phyloP scores from a whole-genome alignment of 345 rosid genomes.

The Populus euphratica region DNA sequence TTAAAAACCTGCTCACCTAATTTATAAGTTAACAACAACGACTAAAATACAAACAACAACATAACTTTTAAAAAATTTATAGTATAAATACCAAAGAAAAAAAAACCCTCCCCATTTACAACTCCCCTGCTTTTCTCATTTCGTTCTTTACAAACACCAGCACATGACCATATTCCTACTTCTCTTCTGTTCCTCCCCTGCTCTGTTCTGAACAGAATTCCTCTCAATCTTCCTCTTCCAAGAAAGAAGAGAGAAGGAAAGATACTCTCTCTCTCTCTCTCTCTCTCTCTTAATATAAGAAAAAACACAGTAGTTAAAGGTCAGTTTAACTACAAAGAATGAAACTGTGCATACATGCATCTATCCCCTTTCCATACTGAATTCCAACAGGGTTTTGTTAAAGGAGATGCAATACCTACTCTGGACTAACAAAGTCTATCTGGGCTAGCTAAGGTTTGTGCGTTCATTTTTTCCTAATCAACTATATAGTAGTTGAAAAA shows the following conservation, averaged over 20 bases:
- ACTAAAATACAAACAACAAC: not conserved
- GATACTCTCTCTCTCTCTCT: not conserved
- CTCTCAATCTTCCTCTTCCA: not conserved
- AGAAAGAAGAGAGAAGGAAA: not conserved
- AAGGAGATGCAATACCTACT: not conserved
- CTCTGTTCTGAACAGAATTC: not conserved
- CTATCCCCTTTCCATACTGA: not conserved
- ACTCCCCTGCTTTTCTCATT: not conserved
- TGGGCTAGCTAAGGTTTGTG: not conserved
- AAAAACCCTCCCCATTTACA: not conserved
- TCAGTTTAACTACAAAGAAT: conserved; percentile 10
- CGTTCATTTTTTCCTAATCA: not conserved
- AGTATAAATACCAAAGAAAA: not conserved
- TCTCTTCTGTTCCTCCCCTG: not conserved
- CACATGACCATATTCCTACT: not conserved
- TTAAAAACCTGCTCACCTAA: not conserved
- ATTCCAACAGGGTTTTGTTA: not conserved
- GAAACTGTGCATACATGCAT: not conserved
- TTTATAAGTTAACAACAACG: not conserved
- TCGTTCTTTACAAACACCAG: not conserved
- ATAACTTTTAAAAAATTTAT: not conserved
- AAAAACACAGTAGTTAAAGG: conserved; percentile 13
- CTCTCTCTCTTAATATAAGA: not conserved
- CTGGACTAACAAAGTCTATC: not conserved
- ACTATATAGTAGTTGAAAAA: not conserved